A percentile compares a stretch with the other conserved stretches of the same genome.
phyloP scores from a whole-genome alignment of 2,329 filamentous ascomycete species.

The Paracoccidioides lutzii region DNA sequence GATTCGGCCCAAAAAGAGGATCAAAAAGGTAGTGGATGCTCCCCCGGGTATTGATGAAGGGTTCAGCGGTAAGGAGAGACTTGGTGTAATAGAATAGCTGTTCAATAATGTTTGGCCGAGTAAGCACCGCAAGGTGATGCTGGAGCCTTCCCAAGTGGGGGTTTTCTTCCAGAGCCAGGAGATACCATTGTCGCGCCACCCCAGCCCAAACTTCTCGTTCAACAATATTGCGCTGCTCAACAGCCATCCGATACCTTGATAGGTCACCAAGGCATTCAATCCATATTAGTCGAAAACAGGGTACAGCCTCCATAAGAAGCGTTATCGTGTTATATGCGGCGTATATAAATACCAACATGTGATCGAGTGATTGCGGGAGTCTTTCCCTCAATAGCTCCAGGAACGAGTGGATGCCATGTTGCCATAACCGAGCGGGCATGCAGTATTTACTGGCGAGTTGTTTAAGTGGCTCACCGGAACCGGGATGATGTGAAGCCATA shows the following conservation, averaged over 20 bases:
- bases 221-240: constrained; percentile 66
- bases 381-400: constrained; percentile 63
- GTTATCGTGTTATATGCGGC: constrained; percentile 88
- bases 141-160: constrained; percentile 69
- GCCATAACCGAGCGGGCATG: constrained; percentile 92
- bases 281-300: constrained; percentile 76
- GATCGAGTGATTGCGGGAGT: constrained; percentile 63
- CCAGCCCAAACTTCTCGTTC: constrained; percentile 72
- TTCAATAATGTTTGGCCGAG: constrained; percentile 43
- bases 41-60: constrained; percentile 44
- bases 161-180: constrained; percentile 62
- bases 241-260: constrained; percentile 76
- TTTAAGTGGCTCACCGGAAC: constrained; percentile 54
- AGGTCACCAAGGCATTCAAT: constrained; percentile 86
- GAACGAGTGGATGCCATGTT: constrained; percentile 77
- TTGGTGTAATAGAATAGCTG: constrained; percentile 49
- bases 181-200: constrained; percentile 75
- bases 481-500: constrained; percentile 73
- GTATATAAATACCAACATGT: constrained; percentile 87
- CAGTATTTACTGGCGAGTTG: constrained; percentile 65
- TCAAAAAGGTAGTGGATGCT: constrained; percentile 42
- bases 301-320: constrained; percentile 71
- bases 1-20: constrained; percentile 32
- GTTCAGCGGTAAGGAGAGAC: constrained; percentile 42
- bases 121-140: constrained; percentile 66